Evolutionary conservation across 257 asterid species (phyloP).

Genomic region (Lithospermum erythrorhizon): DNA sequence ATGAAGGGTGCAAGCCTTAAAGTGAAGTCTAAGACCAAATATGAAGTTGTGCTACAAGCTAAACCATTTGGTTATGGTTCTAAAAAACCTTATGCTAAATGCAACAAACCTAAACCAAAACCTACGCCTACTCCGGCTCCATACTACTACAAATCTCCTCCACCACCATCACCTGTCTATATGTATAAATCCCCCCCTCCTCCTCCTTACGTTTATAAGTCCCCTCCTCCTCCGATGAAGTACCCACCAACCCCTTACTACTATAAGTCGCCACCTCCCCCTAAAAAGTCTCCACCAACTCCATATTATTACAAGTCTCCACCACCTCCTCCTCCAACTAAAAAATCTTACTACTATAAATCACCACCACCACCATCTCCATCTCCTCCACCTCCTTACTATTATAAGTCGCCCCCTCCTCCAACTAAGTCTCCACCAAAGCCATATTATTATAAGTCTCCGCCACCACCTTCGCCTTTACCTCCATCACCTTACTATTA

Average conservation of each 20-base stretch:
- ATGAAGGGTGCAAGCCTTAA: constrained; percentile 19
- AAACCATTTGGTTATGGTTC: constrained; percentile 24
- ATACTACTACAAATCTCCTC: constrained; percentile 16
- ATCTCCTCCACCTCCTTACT: constrained; percentile 6
- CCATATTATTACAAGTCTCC: constrained; percentile 3
- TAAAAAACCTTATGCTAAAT: constrained; percentile 2
- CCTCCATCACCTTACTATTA: constrained; percentile 13
- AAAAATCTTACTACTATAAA: not conserved
- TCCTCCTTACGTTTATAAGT: not conserved
- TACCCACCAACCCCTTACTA: constrained; percentile 46
- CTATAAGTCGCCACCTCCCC: constrained; percentile 52
- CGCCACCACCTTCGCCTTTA: constrained; percentile 4
- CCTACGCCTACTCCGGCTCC: constrained; percentile 13
- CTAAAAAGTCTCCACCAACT: constrained; percentile 32
- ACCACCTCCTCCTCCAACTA: not conserved
- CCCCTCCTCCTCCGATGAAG: not conserved
- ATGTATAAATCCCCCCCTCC: constrained; percentile 6
- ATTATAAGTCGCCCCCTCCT: constrained; percentile 23
- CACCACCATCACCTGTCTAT: constrained; percentile 8
- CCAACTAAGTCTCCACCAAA: not conserved
- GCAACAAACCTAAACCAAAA: constrained; percentile 10
- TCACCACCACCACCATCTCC: constrained; percentile 28
- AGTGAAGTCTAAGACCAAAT: constrained; percentile 20
- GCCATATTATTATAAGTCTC: constrained; percentile 2
- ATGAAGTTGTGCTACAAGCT: constrained; percentile 24